Evolutionary conservation across 2,329 filamentous ascomycete genomes (phyloP).

Genomic region (Fusarium lyarnte): DNA sequence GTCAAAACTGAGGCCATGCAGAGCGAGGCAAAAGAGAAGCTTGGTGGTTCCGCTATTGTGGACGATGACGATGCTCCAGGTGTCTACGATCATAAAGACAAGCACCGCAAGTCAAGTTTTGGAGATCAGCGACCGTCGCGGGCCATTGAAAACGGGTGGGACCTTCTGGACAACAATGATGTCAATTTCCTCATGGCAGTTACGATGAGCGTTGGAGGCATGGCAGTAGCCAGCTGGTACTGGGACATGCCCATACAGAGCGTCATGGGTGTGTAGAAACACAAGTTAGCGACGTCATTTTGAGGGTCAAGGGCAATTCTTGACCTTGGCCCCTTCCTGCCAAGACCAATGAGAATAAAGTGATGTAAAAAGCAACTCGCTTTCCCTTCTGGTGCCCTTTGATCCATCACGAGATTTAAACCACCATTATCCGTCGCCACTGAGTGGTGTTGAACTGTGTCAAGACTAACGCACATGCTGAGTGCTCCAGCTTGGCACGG

Average conservation of each 20-base stretch:
- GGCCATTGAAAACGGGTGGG: conserved; percentile 71
- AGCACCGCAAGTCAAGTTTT: conserved; percentile 62
- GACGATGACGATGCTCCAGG: conserved; percentile 51
- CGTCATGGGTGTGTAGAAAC: conserved; percentile 49
- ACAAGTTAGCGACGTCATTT: conserved; percentile 37
- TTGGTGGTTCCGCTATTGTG: conserved; percentile 45
- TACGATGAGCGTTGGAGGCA: conserved; percentile 80
- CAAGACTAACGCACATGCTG: background rate
- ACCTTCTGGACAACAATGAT: conserved; percentile 92
- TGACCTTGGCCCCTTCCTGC: conserved; percentile 18
- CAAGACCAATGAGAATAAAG: conserved; percentile 33
- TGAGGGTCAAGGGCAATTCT: conserved; percentile 22
- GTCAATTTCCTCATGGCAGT: conserved; percentile 94
- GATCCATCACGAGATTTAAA: conserved; percentile 28
- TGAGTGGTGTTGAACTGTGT: conserved; percentile 30
- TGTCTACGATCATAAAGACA: conserved; percentile 61
- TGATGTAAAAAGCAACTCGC: conserved; percentile 22
- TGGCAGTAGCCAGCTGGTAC: conserved; percentile 70
- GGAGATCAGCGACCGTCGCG: conserved; percentile 68
- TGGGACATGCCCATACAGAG: conserved; percentile 65
- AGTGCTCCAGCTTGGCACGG: conserved; percentile 20
- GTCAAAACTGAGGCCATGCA: conserved; percentile 55
- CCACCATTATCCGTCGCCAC: conserved; percentile 33
- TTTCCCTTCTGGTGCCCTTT: conserved; percentile 2
- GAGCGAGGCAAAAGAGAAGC: conserved; percentile 56